Percentiles rank a stretch among this genome's conserved stretches.
These are phyloP conservation scores for Crithidia fasciculata DNA, from an alignment of 208 protist genomes.

Conservation along the genomic window DNA sequence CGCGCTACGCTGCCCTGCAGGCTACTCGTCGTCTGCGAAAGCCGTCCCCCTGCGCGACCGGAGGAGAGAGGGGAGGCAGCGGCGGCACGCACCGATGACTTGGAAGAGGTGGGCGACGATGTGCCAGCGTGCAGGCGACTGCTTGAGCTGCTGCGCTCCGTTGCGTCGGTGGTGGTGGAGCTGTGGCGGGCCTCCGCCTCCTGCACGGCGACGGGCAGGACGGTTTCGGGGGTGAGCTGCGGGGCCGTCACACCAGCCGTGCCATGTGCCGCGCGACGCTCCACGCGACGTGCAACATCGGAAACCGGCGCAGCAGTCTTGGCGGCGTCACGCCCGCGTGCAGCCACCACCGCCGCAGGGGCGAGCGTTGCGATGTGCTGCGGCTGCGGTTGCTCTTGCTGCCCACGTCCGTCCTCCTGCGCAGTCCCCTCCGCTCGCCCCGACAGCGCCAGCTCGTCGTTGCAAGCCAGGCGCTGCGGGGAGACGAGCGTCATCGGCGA, in stretches of 20 bases:
- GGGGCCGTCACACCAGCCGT: neutral
- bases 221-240: constrained; percentile 29
- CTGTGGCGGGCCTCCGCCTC: constrained; percentile 25
- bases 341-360: neutral
- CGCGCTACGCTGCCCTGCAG: neutral
- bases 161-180: constrained; percentile 27
- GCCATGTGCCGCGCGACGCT: neutral
- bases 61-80: constrained; percentile 2
- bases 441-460: neutral
- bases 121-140: constrained; percentile 5
- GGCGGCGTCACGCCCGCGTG: constrained; percentile 1
- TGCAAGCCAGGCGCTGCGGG: neutral
- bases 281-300: constrained; percentile 3
- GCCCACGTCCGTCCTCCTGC: neutral
- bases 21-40: constrained; percentile 9
- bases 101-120: constrained; percentile 13
- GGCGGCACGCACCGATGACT: constrained; percentile 11
- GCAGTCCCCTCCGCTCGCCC: neutral
- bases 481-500: neutral
- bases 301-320: neutral
- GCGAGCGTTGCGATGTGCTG: constrained; percentile 3
- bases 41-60: neutral
- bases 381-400: constrained; percentile 3
- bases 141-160: constrained; percentile 31
- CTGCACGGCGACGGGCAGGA: constrained; percentile 26